phyloP scores from a whole-genome alignment of 306 rosid genomes.

The Cicer bijugum region DNA sequence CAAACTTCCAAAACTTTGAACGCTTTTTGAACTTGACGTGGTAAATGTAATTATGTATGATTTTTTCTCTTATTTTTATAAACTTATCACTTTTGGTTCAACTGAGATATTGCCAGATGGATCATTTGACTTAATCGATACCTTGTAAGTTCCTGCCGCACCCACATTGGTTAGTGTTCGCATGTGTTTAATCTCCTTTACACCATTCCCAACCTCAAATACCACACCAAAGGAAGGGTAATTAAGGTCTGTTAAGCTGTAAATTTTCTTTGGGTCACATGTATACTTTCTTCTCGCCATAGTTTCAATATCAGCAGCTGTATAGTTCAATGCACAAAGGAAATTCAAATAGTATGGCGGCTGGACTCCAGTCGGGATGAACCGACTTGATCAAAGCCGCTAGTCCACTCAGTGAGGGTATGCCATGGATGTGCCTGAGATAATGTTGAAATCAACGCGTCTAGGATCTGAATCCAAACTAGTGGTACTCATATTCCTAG shows the following conservation, averaged over 20 bases:
- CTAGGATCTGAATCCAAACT: constrained; percentile 47
- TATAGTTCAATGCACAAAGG: constrained; percentile 72
- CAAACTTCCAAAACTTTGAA: constrained; percentile 60
- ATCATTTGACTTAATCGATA: constrained; percentile 38
- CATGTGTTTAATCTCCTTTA: constrained; percentile 42
- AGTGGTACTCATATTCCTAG: constrained; percentile 53
- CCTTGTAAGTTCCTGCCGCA: constrained; percentile 57
- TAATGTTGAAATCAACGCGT: constrained; percentile 78
- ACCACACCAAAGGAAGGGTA: constrained; percentile 75
- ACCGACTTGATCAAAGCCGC: constrained; percentile 67
- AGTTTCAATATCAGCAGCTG: constrained; percentile 38
- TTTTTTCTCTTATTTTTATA: constrained; percentile 69
- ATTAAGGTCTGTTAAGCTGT: constrained; percentile 64
- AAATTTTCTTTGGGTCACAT: constrained; percentile 50
- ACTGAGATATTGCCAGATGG: constrained; percentile 54
- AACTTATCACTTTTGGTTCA: constrained; percentile 64
- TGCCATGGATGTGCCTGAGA: constrained; percentile 91
- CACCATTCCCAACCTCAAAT: constrained; percentile 36
- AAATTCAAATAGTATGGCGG: constrained; percentile 66
- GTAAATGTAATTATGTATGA: constrained; percentile 59
- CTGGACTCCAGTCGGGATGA: constrained; percentile 85
- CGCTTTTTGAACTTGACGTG: constrained; percentile 4
- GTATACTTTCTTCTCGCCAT: constrained; percentile 55
- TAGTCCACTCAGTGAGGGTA: constrained; percentile 84
- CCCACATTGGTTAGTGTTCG: constrained; percentile 77